A percentile compares a stretch with the other conserved stretches of the same genome.
These are phyloP conservation scores for Pythium rishiriense DNA, from an alignment of 352 stramenopile species.

Conservation along the genomic window DNA sequence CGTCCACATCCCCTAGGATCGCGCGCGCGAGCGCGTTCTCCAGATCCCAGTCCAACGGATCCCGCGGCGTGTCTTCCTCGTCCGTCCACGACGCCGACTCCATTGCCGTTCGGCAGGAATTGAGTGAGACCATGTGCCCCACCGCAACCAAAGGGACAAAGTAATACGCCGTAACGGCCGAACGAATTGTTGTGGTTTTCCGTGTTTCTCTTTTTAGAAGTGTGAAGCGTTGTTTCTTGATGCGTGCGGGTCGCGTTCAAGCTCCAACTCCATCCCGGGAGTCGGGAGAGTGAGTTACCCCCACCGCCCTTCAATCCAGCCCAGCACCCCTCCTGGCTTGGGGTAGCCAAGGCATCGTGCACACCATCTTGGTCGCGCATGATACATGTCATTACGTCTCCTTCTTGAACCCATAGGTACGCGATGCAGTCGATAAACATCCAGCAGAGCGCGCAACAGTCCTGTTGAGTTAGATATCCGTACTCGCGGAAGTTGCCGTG, in stretches of 20 bases:
- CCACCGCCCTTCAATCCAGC: not conserved
- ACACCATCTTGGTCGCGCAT: not conserved
- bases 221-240: no score
- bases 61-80: not conserved
- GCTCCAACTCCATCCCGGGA: no score
- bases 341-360: not conserved
- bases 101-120: not conserved
- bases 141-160: no score
- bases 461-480: not conserved
- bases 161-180: no score
- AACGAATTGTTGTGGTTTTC: no score
- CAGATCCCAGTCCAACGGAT: conserved; percentile 8
- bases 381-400: not conserved
- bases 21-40: conserved; percentile 19
- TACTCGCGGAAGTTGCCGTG: not conserved
- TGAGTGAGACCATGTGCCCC: no score
- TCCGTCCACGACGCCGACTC: not conserved
- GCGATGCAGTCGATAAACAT: not conserved
- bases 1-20: conserved; percentile 8
- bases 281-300: no score
- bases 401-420: not conserved
- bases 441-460: not conserved
- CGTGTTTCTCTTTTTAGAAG: no score
- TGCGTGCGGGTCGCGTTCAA: no score
- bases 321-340: not conserved